Conservation (phyloP, 352 stramenopile species). For the Phytopythium helicoides region DNA sequence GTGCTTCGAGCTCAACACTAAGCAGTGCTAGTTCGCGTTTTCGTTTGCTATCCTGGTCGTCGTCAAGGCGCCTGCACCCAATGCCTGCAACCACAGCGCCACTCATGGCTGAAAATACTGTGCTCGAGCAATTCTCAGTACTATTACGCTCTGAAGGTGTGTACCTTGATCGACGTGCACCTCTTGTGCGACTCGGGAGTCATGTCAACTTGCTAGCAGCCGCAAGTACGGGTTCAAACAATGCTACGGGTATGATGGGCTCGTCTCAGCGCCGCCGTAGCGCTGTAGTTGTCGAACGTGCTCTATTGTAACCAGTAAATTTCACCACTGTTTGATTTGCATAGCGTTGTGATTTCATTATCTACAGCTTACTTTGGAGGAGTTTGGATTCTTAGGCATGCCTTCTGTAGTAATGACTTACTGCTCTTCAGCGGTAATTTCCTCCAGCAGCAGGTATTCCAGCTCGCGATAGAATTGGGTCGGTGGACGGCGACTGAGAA, state of each 20-base stretch:
- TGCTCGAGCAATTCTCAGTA: constrained; percentile 62
- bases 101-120: constrained; percentile 48
- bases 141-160: constrained; percentile 54
- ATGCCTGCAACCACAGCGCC: constrained; percentile 30
- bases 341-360: too few relatives aligned
- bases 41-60: constrained; percentile 21
- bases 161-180: constrained; percentile 51
- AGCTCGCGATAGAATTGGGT: constrained; percentile 56
- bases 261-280: constrained; percentile 10
- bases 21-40: constrained; percentile 14
- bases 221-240: constrained; percentile 13
- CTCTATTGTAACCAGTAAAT: too few relatives aligned
- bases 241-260: constrained; percentile 15
- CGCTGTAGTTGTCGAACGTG: constrained; percentile 5
- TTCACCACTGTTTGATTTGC: too few relatives aligned
- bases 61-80: constrained; percentile 41
- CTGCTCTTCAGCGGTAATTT: constrained; percentile 1
- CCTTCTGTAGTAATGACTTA: too few relatives aligned
- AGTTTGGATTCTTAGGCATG: too few relatives aligned
- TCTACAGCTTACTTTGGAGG: too few relatives aligned
- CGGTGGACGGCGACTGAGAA: constrained; percentile 70
- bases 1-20: too few relatives aligned
- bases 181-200: constrained; percentile 55
- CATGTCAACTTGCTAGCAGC: constrained; percentile 44
- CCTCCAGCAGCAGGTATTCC: constrained; percentile 27